Conservation (phyloP, 306 rosid species). For the Gleditsia sinensis region DNA sequence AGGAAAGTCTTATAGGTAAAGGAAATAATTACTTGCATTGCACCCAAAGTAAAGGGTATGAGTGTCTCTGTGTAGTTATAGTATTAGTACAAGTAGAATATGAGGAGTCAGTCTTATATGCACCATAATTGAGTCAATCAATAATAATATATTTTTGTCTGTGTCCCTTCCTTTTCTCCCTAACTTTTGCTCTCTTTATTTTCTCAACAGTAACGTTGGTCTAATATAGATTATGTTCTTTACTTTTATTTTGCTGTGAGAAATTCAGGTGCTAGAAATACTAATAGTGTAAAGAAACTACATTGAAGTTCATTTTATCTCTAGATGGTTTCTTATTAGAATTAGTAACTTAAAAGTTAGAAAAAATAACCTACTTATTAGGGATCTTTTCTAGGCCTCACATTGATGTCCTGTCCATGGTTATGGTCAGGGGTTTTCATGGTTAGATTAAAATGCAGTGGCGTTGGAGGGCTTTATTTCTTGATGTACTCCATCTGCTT, state of each 20-base stretch:
- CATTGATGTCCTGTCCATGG: background rate
- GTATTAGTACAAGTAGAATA: too few relatives aligned
- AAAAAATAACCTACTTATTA: background rate
- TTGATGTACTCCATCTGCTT: background rate
- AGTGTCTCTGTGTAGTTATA: too few relatives aligned
- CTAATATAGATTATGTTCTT: background rate
- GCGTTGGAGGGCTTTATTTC: background rate
- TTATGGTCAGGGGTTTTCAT: background rate
- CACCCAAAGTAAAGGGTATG: too few relatives aligned
- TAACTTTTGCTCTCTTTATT: too few relatives aligned
- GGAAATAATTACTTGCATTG: too few relatives aligned
- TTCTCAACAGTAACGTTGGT: too few relatives aligned
- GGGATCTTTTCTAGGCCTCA: background rate
- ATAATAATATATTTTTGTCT: too few relatives aligned
- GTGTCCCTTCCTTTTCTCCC: too few relatives aligned
- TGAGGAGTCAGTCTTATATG: too few relatives aligned
- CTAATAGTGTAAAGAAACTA: background rate
- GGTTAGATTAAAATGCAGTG: constrained; percentile 2
- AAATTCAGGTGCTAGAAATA: background rate
- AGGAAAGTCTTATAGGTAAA: too few relatives aligned
- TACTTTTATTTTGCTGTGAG: background rate
- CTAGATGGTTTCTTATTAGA: constrained; percentile 7
- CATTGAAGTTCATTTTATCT: background rate
- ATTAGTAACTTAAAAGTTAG: background rate
- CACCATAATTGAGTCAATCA: too few relatives aligned